Conservation (phyloP, 495 filamentous ascomycete genomes). For the Extremus antarcticus region DNA sequence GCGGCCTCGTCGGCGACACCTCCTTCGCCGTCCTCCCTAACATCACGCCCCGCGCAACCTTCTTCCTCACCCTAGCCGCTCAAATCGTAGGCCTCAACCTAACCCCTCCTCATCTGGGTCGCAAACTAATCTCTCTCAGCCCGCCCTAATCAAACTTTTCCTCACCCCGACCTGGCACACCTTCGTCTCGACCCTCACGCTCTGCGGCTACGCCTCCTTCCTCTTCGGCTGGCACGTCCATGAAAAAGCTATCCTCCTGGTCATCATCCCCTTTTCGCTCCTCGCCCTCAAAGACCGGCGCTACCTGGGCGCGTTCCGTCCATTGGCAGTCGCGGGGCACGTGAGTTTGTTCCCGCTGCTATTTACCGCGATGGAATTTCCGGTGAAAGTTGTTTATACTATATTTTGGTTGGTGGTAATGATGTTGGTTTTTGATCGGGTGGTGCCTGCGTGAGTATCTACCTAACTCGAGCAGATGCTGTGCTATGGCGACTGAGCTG, state of each 20-base stretch:
- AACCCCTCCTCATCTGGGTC: neutral
- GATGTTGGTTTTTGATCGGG: slow-evolving; percentile 70
- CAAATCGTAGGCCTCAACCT: slow-evolving; percentile 47
- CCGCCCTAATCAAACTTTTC: slow-evolving; percentile 76
- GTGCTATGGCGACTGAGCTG: slow-evolving; percentile 2
- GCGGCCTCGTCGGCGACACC: slow-evolving; percentile 90
- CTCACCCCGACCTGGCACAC: slow-evolving; percentile 68
- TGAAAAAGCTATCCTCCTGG: slow-evolving; percentile 88
- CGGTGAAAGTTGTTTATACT: slow-evolving; percentile 86
- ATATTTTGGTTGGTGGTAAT: slow-evolving; percentile 85
- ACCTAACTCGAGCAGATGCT: neutral
- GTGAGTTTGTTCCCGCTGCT: slow-evolving; percentile 91
- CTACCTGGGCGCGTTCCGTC: slow-evolving; percentile 83
- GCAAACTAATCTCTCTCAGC: slow-evolving; percentile 26
- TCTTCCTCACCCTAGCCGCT: slow-evolving; percentile 70
- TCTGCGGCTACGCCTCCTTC: slow-evolving; percentile 96
- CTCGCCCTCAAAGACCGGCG: slow-evolving; percentile 87
- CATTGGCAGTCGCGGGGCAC: slow-evolving; percentile 83
- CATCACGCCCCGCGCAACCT: slow-evolving; percentile 67
- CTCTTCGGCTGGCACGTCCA: slow-evolving; percentile 98
- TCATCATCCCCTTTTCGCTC: slow-evolving; percentile 91
- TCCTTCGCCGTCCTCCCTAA: slow-evolving; percentile 88
- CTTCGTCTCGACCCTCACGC: slow-evolving; percentile 79
- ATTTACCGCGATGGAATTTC: slow-evolving; percentile 84
- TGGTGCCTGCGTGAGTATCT: slow-evolving; percentile 57